These are phyloP conservation scores for Tolypocladium ophioglossoides DNA, from an alignment of 2,329 filamentous ascomycete species.

Conservation along the genomic window DNA sequence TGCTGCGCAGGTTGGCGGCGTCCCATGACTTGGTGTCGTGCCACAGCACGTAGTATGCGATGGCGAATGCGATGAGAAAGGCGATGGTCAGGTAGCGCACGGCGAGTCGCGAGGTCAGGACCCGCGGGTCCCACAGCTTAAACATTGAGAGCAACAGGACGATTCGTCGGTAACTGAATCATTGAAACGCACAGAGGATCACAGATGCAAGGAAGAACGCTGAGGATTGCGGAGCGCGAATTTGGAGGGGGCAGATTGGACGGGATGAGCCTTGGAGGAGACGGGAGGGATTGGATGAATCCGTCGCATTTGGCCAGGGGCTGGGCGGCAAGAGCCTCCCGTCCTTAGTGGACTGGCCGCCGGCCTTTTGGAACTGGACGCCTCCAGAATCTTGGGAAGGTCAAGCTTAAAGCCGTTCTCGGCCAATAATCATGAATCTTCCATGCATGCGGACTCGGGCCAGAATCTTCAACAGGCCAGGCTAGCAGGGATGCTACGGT, in stretches of 20 bases:
- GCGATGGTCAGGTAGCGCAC: slow-evolving; percentile 17
- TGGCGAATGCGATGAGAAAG: slow-evolving; percentile 11
- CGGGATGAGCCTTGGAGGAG: neutral
- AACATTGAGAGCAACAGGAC: neutral
- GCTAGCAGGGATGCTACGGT: too few species aligned
- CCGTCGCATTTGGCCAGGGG: neutral
- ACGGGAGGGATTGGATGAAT: neutral
- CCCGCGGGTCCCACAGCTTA: slow-evolving; percentile 1
- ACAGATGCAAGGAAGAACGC: neutral
- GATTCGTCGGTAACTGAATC: neutral
- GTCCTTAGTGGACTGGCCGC: too few species aligned
- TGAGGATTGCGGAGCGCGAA: neutral
- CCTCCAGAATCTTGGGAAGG: too few species aligned
- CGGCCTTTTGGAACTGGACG: too few species aligned
- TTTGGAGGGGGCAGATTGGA: neutral
- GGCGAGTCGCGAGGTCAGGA: slow-evolving; percentile 16
- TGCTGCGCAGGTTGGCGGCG: slow-evolving; percentile 6
- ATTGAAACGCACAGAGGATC: neutral
- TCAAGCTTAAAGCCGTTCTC: too few species aligned
- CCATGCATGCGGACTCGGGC: too few species aligned
- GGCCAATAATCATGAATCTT: too few species aligned
- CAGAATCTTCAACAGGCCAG: too few species aligned
- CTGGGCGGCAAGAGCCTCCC: too few species aligned
- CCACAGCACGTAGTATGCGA: slow-evolving; percentile 22
- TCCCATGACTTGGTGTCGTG: slow-evolving; percentile 15